These are phyloP conservation scores for Eucalyptus pumila DNA, from an alignment of 345 rosid species.

Conservation along the genomic window DNA sequence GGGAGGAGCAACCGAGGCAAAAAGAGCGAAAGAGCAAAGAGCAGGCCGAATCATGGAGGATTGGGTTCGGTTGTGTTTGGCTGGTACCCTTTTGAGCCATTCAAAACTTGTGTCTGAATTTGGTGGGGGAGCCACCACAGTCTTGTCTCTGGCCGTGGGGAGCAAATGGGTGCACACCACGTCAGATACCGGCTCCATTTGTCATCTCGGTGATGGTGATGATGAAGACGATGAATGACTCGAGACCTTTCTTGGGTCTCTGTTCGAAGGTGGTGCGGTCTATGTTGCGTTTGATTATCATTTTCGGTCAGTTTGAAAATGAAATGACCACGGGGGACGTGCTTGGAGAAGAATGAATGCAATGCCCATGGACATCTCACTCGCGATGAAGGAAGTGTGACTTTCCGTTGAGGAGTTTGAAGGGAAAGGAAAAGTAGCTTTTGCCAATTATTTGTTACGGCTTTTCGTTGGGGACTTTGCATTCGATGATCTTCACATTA, in stretches of 20 bases:
- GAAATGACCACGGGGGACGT: neutral
- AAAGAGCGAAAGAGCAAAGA: neutral
- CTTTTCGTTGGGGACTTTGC: neutral
- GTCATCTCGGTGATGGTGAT: neutral
- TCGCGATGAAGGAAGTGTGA: neutral
- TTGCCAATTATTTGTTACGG: neutral
- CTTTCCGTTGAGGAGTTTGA: neutral
- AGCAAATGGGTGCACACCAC: neutral
- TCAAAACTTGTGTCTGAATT: neutral
- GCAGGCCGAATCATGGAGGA: neutral
- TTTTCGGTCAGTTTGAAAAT: neutral
- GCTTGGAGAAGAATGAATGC: neutral
- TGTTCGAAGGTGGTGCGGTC: neutral
- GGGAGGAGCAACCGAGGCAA: neutral
- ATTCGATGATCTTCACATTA: neutral
- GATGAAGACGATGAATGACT: neutral
- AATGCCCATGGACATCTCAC: neutral
- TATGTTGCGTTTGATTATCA: neutral
- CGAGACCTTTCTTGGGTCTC: neutral
- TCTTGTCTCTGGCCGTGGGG: neutral
- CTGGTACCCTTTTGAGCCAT: neutral
- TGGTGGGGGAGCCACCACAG: neutral
- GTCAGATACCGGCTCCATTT: neutral
- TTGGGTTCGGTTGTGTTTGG: neutral
- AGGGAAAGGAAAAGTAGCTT: neutral